Base-by-base conservation (phyloP, 495 filamentous ascomycete species). In the Xylaria grammica region DNA sequence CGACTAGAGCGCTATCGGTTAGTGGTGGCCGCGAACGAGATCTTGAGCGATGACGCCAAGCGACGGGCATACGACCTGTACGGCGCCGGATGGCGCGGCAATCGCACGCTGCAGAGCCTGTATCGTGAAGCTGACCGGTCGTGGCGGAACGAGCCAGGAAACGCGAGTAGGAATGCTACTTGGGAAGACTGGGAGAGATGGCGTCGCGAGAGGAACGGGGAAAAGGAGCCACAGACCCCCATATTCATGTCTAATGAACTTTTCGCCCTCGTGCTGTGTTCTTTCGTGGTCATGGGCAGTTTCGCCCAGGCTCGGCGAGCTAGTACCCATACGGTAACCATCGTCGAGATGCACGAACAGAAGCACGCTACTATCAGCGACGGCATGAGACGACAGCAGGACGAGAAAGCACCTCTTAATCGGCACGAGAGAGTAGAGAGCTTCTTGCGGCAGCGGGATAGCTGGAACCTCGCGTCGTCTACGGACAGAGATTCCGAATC, bases 161-260 rank as follows among this genome's bases (percentile, higher is more conserved):
- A 84, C 20, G 87, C 94, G 24, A 87, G 86, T 70, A 79, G 82
- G 63, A 97, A 97, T 71, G 96, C 92, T 13, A 99, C 94, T 0
- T 99, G 95, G 95, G 95, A 99, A 72, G 96, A 99, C 73, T 99
- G 96, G 95, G 94, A 99, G 78, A 83, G 82, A 44, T 99, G 91
- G 90, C 86, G 92, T 68, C 79, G 86, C 24, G 80, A 86, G 36
- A 72, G 72, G 30, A 74, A 81, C 44, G 81, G 82, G 45, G 62
- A 68, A 52, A 75, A 73, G 44, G 71, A 74, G 52, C 65, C 72
- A 29, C 85, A 89, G 50, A 75, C 85, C 51, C 84, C 89, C n/a
- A 72, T 89, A 40, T 90, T 85, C 69, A 79, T 90, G 63, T 90
- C 89, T 36, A 95, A 97, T 67, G 79, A 84, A 19, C 84, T 84